A percentile compares a stretch with the other conserved stretches of the same genome.
Conservation (phyloP, 2,329 filamentous ascomycete species). For the Hypoxylon sp. region DNA sequence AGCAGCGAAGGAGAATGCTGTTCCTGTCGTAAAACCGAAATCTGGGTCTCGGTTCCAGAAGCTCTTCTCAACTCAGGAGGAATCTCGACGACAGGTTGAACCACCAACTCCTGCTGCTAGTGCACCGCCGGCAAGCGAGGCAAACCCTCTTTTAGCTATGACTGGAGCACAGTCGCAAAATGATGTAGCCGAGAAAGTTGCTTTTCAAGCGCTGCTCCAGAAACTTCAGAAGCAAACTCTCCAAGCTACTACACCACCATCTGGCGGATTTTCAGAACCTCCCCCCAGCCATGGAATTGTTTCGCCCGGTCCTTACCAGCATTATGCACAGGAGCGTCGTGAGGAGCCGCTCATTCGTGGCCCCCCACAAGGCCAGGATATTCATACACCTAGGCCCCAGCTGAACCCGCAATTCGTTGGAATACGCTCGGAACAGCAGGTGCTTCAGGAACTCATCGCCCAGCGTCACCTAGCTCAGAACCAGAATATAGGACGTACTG, state of each 20-base stretch:
- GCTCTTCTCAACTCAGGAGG: slow-evolving; percentile 77
- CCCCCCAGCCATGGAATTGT: slow-evolving; percentile 55
- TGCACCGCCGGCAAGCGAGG: slow-evolving; percentile 46
- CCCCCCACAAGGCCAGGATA: slow-evolving; percentile 64
- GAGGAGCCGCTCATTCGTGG: slow-evolving; percentile 61
- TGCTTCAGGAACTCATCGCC: slow-evolving; percentile 72
- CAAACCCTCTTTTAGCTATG: slow-evolving; percentile 53
- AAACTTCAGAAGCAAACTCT: slow-evolving; percentile 78
- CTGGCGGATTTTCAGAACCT: slow-evolving; percentile 53
- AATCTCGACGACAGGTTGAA: slow-evolving; percentile 65
- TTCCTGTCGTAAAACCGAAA: slow-evolving; percentile 67
- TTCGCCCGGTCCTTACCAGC: slow-evolving; percentile 66
- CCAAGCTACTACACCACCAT: slow-evolving; percentile 61
- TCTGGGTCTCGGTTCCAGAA: slow-evolving; percentile 84
- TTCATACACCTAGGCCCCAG: slow-evolving; percentile 65
- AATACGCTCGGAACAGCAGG: slow-evolving; percentile 68
- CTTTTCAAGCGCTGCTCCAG: slow-evolving; percentile 84
- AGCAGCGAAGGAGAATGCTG: slow-evolving; percentile 59
- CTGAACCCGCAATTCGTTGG: slow-evolving; percentile 64
- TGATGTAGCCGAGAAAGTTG: slow-evolving; percentile 82
- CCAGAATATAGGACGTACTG: slow-evolving; percentile 64
- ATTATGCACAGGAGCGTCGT: slow-evolving; percentile 62
- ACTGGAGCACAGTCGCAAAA: slow-evolving; percentile 57
- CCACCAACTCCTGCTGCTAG: slow-evolving; percentile 61
- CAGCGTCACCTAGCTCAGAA: slow-evolving; percentile 71